These are phyloP conservation scores for Corynespora cassiicola DNA, from an alignment of 2,329 filamentous ascomycete genomes.

Conservation along the genomic window DNA sequence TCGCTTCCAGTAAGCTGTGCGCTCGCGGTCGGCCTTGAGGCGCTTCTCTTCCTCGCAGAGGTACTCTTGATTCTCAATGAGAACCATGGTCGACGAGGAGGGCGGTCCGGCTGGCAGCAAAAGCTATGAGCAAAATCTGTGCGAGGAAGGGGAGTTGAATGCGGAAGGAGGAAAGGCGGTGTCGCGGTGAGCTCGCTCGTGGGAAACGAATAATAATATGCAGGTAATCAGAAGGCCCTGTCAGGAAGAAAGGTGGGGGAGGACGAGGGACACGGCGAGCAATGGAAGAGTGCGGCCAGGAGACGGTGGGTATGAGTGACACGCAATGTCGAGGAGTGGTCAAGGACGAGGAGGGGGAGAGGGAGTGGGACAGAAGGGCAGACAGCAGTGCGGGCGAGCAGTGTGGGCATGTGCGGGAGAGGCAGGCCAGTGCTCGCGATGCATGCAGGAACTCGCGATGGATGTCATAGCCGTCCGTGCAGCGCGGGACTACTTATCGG, in stretches of 20 bases:
- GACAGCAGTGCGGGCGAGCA: constrained; percentile 3
- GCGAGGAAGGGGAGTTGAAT: too few relatives aligned
- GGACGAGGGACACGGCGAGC: constrained; percentile 1
- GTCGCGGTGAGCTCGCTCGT: constrained; percentile 26
- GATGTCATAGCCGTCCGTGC: constrained; percentile 34
- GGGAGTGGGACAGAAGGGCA: constrained; percentile 6
- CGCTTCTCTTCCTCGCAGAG: constrained; percentile 90
- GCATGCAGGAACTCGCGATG: constrained; percentile 43
- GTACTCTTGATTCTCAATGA: constrained; percentile 87
- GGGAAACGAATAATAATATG: constrained; percentile 21
- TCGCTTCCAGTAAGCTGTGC: constrained; percentile 95
- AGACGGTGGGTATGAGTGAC: background rate
- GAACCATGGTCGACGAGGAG: constrained; percentile 69
- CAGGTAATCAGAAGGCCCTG: constrained; percentile 21
- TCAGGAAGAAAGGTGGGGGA: constrained; percentile 9
- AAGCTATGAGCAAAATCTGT: too few relatives aligned
- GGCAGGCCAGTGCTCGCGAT: constrained; percentile 24
- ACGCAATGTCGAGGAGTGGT: constrained; percentile 6
- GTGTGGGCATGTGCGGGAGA: constrained; percentile 19
- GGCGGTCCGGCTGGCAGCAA: too few relatives aligned
- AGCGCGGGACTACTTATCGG: constrained; percentile 29
- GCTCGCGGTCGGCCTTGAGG: constrained; percentile 82
- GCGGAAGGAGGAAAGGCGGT: constrained; percentile 28
- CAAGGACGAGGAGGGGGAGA: constrained; percentile 16
- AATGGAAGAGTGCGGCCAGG: background rate